These are phyloP conservation scores for Aspergillus piperis DNA, from an alignment of 2,329 filamentous ascomycete genomes.

Conservation along the genomic window DNA sequence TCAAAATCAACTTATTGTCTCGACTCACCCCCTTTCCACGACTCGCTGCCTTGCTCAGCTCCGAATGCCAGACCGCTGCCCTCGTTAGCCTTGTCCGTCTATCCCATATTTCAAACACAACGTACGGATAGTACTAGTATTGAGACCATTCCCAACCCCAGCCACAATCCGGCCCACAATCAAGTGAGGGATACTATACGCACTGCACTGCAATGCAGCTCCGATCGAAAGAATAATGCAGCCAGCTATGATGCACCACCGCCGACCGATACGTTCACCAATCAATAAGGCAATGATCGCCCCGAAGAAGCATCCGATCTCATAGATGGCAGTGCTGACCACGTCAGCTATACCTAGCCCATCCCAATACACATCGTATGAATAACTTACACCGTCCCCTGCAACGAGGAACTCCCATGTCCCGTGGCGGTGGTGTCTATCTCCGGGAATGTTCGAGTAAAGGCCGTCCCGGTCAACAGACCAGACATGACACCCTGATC, in stretches of 20 bases:
- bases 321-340: conserved; percentile 47
- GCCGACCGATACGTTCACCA: conserved; percentile 52
- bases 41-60: conserved; percentile 30
- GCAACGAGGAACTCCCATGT: conserved; percentile 45
- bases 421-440: conserved; percentile 36
- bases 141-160: conserved; percentile 51
- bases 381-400: conserved; percentile 44
- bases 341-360: background rate
- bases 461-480: conserved; percentile 32
- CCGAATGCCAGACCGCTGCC: conserved; percentile 34
- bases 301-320: conserved; percentile 60
- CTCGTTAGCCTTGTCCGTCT: background rate
- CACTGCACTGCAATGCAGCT: conserved; percentile 30
- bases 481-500: conserved; percentile 45
- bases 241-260: conserved; percentile 51
- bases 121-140: conserved; percentile 41
- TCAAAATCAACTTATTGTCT: background rate
- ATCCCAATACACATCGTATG: too few species aligned
- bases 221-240: conserved; percentile 33
- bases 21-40: conserved; percentile 31
- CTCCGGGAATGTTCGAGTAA: conserved; percentile 29
- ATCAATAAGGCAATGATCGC: conserved; percentile 45
- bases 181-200: conserved; percentile 32
- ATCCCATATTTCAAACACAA: conserved; percentile 1
- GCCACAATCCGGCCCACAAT: conserved; percentile 52